Conservation (phyloP, 1,284 basidiomycete species). For the Cryptococcus wingfieldii region DNA sequence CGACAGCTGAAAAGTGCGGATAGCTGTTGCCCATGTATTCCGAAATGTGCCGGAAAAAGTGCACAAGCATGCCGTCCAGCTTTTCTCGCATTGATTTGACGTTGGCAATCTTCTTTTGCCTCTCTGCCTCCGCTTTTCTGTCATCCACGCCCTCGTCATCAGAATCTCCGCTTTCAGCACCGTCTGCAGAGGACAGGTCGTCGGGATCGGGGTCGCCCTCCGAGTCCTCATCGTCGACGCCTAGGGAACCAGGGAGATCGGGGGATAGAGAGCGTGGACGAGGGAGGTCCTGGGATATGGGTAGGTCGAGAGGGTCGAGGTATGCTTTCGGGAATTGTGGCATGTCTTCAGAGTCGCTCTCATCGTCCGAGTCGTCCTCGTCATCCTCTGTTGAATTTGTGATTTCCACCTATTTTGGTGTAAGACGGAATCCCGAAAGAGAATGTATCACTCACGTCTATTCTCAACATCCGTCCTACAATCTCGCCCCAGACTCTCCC, state of each 20-base stretch:
- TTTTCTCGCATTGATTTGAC: constrained; percentile 85
- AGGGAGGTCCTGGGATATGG: constrained; percentile 60
- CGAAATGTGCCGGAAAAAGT: constrained; percentile 72
- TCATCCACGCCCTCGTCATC: constrained; percentile 55
- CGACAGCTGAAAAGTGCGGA: constrained; percentile 22
- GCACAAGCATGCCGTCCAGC: constrained; percentile 79
- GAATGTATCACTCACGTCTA: constrained; percentile 66
- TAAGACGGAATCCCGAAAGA: background rate
- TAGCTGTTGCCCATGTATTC: constrained; percentile 37
- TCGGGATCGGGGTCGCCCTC: constrained; percentile 50
- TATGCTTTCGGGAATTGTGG: constrained; percentile 30
- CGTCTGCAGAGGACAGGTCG: constrained; percentile 48
- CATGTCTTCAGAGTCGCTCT: constrained; percentile 55
- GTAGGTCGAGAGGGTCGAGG: constrained; percentile 75
- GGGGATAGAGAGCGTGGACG: constrained; percentile 15
- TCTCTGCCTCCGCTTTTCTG: constrained; percentile 51
- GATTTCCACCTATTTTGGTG: constrained; percentile 73
- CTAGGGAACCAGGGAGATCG: constrained; percentile 36
- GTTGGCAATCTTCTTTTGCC: constrained; percentile 57
- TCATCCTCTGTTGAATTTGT: constrained; percentile 92
- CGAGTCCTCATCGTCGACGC: constrained; percentile 58
- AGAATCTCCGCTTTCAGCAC: constrained; percentile 51
- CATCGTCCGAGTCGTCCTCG: constrained; percentile 62
- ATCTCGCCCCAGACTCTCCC: constrained; percentile 81
- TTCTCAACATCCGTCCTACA: constrained; percentile 85